Conservation (phyloP, 2,329 filamentous ascomycete species). For the Aspergillus persii region DNA sequence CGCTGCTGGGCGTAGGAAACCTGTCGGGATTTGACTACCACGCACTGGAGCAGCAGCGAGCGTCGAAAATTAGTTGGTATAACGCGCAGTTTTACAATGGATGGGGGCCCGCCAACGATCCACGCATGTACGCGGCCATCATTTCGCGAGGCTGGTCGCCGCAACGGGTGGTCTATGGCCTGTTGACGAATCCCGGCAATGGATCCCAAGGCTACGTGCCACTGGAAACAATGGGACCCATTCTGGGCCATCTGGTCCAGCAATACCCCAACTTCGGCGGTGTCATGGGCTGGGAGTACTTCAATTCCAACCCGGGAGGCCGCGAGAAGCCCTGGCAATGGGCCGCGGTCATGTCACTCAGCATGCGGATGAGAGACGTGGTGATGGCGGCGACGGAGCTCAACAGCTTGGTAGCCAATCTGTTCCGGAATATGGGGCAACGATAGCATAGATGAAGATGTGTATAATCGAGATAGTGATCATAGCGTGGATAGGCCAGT, state of each 20-base stretch:
- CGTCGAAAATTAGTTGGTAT: slow-evolving; percentile 73
- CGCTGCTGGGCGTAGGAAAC: slow-evolving; percentile 60
- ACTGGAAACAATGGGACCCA: slow-evolving; percentile 55
- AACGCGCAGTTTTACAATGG: slow-evolving; percentile 93
- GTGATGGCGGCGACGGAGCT: slow-evolving; percentile 33
- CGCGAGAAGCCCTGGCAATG: slow-evolving; percentile 69
- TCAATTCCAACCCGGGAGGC: slow-evolving; percentile 72
- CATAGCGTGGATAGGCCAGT: no score
- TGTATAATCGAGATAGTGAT: no score
- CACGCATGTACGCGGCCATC: slow-evolving; percentile 43
- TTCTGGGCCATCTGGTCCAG: slow-evolving; percentile 57
- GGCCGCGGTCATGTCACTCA: slow-evolving; percentile 65
- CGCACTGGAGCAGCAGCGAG: slow-evolving; percentile 66
- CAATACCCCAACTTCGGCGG: slow-evolving; percentile 73
- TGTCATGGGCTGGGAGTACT: slow-evolving; percentile 95
- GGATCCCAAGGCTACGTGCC: slow-evolving; percentile 64
- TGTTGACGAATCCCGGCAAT: slow-evolving; percentile 75
- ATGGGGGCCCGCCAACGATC: slow-evolving; percentile 67
- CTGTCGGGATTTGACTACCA: slow-evolving; percentile 81
- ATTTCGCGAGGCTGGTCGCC: slow-evolving; percentile 65
- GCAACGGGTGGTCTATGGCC: slow-evolving; percentile 71
- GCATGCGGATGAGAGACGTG: slow-evolving; percentile 43
- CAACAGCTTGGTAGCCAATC: slow-evolving; percentile 5
- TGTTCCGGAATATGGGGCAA: slow-evolving; percentile 21
- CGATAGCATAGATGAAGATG: no score